phyloP scores from a whole-genome alignment of 2,329 filamentous ascomycete species.

The Aspergillus sp. region DNA sequence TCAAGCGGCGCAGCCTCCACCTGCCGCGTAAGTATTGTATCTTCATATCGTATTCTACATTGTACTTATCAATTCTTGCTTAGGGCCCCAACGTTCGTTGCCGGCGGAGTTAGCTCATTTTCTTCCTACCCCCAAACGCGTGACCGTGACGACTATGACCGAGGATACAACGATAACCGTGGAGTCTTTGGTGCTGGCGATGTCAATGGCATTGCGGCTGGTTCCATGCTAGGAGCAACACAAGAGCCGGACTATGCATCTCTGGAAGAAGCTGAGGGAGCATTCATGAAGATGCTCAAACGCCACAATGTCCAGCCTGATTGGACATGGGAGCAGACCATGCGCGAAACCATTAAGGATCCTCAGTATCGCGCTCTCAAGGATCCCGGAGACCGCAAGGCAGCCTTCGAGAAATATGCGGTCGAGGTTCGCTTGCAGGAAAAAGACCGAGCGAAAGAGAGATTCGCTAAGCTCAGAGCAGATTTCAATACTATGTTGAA shows the following conservation, averaged over 20 bases:
- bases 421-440: constrained; percentile 87
- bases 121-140: constrained; percentile 42
- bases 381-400: constrained; percentile 85
- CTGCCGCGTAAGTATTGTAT: constrained; percentile 45
- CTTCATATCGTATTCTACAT: neutral
- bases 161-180: constrained; percentile 49
- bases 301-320: constrained; percentile 84
- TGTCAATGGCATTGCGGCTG: constrained; percentile 41
- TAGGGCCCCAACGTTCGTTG: constrained; percentile 57
- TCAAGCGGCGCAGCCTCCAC: constrained; percentile 45
- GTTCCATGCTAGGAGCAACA: constrained; percentile 37
- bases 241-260: constrained; percentile 75
- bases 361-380: constrained; percentile 90
- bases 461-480: constrained; percentile 82
- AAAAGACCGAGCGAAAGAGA: constrained; percentile 90
- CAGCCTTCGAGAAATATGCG: constrained; percentile 93
- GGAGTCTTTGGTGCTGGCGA: constrained; percentile 45
- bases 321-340: constrained; percentile 88
- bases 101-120: constrained; percentile 53
- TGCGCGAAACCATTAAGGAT: constrained; percentile 83
- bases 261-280: constrained; percentile 84
- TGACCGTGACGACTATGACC: constrained; percentile 51
- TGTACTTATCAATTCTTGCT: constrained; percentile 41
- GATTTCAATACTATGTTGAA: constrained; percentile 97
- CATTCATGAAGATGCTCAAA: constrained; percentile 86